Evolutionary conservation across 176 grass and related monocot species (phyloP).

Genomic region (Paspalum notatum): DNA sequence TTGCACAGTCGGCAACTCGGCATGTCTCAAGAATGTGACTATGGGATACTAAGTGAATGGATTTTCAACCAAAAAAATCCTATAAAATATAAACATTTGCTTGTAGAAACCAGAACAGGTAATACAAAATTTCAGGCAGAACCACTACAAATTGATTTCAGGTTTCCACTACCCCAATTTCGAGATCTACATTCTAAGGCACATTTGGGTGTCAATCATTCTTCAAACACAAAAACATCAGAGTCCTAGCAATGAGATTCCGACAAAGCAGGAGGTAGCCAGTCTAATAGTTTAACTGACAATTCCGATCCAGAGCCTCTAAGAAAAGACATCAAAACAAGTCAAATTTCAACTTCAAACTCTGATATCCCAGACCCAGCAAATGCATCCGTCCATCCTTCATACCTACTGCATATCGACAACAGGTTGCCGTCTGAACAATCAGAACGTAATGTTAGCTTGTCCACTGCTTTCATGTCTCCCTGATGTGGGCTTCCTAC

Average conservation of each 20-base stretch:
- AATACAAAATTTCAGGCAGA: background rate
- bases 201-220: background rate
- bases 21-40: background rate
- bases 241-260: background rate
- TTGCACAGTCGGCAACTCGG: conserved; percentile 1
- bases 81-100: background rate
- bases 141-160: background rate
- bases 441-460: background rate
- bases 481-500: background rate
- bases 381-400: background rate
- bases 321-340: conserved; percentile 19
- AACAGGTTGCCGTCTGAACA: conserved; percentile 25
- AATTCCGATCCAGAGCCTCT: conserved; percentile 13
- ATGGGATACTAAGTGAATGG: background rate
- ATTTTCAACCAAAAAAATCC: background rate
- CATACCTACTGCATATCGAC: background rate
- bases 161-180: background rate
- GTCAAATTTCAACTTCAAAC: conserved; percentile 20
- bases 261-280: background rate
- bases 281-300: background rate
- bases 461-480: background rate
- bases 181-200: background rate
- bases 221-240: background rate
- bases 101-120: background rate
- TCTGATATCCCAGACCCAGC: conserved; percentile 5